Evolutionary conservation across 2,329 filamentous ascomycete genomes (phyloP), one percentile per base, ranked within the genome.

Genomic region (Chaetomium olivaceum): DNA sequence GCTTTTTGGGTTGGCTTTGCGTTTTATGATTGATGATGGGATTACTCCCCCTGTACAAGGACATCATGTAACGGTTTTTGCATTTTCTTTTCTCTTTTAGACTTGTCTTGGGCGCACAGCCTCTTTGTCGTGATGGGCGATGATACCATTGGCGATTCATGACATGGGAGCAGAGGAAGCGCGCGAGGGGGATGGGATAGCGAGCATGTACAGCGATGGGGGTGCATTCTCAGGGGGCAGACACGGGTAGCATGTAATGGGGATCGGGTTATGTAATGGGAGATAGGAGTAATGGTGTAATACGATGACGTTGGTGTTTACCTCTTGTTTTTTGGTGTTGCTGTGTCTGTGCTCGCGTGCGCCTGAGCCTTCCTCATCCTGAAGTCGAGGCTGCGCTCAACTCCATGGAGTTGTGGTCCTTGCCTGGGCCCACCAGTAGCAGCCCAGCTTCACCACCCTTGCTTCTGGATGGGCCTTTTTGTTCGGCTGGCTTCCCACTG

Each of bases 71-170:
- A 50, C 33, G 31, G 27, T 19, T 58, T 51, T 46, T 54, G 16
- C 21, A 50, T 21, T 58, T 57, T 63, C 21, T 36, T 21, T 58
- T 57, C 59, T 46, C n/a, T 29, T 39, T 48, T 62, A 62, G 63
- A 65, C 31, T 52, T 61, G 21, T 27, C 39, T 43, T 56, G 29
- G 63, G 63, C 63, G 31, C 63, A 54, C 33, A 62, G 63, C 63
- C 59, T 62, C 46, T 48, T 43, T 65, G 63, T 65, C 58, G 46
- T 62, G 63, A 65, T 61, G 58, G 39, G 39, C 6, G 27, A 48
- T 60, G 33, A 39, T 27, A 36, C 19, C 21, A 48, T n/a, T 27
- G 52, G 55, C 21, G 62, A 52, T 16, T 64, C 58, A 64, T 61
- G 63, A 58, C 52, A 61, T 19, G 51, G 62, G 57, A 60, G 57